Base-by-base conservation (phyloP, 345 rosid species). In the Citrus unshiu region DNA sequence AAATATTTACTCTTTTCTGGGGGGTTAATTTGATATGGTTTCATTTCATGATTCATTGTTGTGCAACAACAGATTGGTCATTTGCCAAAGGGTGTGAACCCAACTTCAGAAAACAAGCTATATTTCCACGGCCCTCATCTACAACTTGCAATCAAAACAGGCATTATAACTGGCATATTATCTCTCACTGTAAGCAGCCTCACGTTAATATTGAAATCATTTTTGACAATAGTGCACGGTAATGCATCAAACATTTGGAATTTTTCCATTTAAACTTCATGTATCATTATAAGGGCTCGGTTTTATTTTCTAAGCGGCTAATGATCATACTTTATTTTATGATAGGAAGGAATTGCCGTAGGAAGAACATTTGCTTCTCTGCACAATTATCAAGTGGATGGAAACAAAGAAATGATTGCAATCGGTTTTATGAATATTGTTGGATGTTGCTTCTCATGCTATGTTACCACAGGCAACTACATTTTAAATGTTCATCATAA, bases 81-180 rank as follows among this genome's bases (percentile, higher is more conserved):
- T 76, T 77, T 96, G 83, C 94, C 94, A n/a, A 88, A 94, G 85
- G 98, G 99, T 29, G 78, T 96, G 84, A 96, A 96, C 83, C 98
- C 99, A 27, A 92, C 98, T 80, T 94, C 99, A 76, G 51, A 81
- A 43, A 89, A 91, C 81, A 91, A 87, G 97, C 75, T 96, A 66
- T 87, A 77, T 84, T 86, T 96, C 22, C 80, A 81, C 78, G 89
- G 92, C 73, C 70, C 87, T 46, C 77, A 85, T 83, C 88, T 94
- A 35, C 87, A 83, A 37, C 85, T 94, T 14, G 91, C 92, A 74
- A 81, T 94, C 67, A 96, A 91, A 81, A 94, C 98, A 32, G 99
- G 99, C 83, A 62, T 93, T 59, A 82, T 96, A 60, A 88, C 98
- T 0, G 98, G 98, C 81, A 87, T 96, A 73, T 86, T 94, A 49